Conservation (phyloP, 129 eudicot species). For the Artemisia argyi region DNA sequence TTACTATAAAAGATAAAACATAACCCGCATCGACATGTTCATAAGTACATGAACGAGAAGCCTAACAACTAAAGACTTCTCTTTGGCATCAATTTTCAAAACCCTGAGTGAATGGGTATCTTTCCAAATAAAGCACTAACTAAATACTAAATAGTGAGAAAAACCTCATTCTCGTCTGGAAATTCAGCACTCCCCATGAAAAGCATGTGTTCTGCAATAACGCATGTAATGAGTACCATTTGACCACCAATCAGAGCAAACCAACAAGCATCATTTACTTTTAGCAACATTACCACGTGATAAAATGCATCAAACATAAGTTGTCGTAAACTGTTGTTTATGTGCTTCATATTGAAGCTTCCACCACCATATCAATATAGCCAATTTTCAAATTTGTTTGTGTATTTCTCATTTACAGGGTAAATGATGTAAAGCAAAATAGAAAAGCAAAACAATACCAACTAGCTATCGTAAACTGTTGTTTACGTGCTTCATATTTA, state of each 20-base stretch:
- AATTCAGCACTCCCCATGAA: slow-evolving; percentile 96
- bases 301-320: not conserved
- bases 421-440: not conserved
- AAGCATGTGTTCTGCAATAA: slow-evolving; percentile 95
- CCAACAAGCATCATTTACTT: slow-evolving; percentile 13
- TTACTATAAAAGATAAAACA: not conserved
- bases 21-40: not conserved
- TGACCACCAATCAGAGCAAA: slow-evolving; percentile 17
- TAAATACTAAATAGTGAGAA: slow-evolving; percentile 24
- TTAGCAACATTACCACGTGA: slow-evolving; percentile 5
- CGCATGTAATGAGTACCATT: slow-evolving; percentile 14
- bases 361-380: slow-evolving; percentile 21
- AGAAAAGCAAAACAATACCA: slow-evolving; percentile 8
- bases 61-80: slow-evolving; percentile 4
- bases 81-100: slow-evolving; percentile 7
- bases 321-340: slow-evolving; percentile 8
- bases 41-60: not conserved
- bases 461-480: slow-evolving; percentile 6
- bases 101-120: not conserved
- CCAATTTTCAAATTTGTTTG: not conserved
- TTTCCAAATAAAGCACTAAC: slow-evolving; percentile 5
- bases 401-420: not conserved
- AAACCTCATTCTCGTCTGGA: slow-evolving; percentile 98
- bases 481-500: slow-evolving; percentile 15
- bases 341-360: slow-evolving; percentile 16